A percentile compares a stretch with the other conserved stretches of the same genome.
Evolutionary conservation across 768 basidiomycete genomes (phyloP).

Genomic region (Mrakia frigida): DNA sequence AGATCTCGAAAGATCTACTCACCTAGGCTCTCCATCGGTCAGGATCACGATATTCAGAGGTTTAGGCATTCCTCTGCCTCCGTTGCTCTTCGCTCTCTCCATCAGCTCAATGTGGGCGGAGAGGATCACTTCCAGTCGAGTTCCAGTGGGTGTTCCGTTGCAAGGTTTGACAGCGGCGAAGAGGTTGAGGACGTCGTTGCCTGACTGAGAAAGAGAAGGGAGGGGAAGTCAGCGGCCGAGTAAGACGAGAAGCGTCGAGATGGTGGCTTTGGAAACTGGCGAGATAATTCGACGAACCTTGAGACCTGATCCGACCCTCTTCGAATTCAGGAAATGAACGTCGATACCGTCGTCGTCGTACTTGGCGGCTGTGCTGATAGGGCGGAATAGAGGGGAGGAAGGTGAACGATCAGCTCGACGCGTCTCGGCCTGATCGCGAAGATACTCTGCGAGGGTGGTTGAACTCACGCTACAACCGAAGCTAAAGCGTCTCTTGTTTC

Average conservation of each 20-base stretch:
- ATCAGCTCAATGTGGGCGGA: constrained; percentile 13
- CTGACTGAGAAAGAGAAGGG: neutral
- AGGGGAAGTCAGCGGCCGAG: too few relatives aligned
- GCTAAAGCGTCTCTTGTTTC: neutral
- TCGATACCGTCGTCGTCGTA: constrained; percentile 16
- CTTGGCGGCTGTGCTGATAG: neutral
- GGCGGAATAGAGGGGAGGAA: neutral
- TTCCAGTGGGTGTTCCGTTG: neutral
- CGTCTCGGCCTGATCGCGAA: constrained; percentile 11
- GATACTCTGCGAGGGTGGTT: too few relatives aligned
- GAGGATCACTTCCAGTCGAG: constrained; percentile 17
- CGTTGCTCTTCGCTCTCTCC: constrained; percentile 13
- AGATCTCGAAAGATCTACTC: neutral
- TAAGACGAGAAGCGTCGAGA: neutral
- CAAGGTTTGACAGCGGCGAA: constrained; percentile 13
- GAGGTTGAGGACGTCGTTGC: constrained; percentile 3
- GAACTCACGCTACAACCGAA: constrained; percentile 1
- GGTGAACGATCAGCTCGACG: neutral
- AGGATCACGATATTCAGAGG: constrained; percentile 28
- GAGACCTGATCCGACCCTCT: neutral
- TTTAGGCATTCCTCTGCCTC: constrained; percentile 11
- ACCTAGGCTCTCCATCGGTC: constrained; percentile 26
- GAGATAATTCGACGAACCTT: neutral
- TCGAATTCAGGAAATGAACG: constrained; percentile 27
- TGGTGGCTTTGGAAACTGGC: neutral